Evolutionary conservation across 176 grass and related monocot species (phyloP).

Genomic region (Stipa capillata): DNA sequence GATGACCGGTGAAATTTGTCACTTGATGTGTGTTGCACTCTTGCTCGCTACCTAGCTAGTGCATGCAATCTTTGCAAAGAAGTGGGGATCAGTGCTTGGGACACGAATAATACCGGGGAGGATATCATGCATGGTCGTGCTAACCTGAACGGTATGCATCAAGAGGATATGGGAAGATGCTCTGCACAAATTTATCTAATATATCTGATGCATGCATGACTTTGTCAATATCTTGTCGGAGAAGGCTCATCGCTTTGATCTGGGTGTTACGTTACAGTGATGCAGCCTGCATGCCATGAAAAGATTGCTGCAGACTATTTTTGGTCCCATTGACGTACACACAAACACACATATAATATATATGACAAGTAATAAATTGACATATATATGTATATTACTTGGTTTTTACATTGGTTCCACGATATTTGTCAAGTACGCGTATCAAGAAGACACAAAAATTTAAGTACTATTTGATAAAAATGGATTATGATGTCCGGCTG

Average conservation of each 20-base stretch:
- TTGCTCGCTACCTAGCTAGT: neutral
- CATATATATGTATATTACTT: too few species aligned
- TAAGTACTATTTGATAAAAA: too few species aligned
- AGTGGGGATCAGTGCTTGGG: neutral
- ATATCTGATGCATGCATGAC: slow-evolving; percentile 13
- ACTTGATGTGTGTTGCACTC: slow-evolving; percentile 14
- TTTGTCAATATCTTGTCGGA: slow-evolving; percentile 22
- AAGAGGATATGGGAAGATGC: neutral
- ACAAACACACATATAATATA: too few species aligned
- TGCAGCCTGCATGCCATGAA: neutral
- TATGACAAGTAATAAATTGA: neutral
- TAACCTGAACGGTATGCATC: slow-evolving; percentile 2
- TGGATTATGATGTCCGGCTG: too few species aligned
- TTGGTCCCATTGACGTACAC: neutral
- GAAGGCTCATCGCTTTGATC: slow-evolving; percentile 11
- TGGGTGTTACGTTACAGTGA: slow-evolving; percentile 33
- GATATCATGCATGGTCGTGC: neutral
- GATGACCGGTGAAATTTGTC: slow-evolving; percentile 18
- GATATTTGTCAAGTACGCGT: too few species aligned
- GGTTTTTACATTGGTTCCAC: too few species aligned
- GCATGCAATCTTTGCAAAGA: neutral
- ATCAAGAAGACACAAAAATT: too few species aligned
- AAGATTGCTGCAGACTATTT: slow-evolving; percentile 11
- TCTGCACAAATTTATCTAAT: neutral
- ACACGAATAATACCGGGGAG: neutral